A percentile compares a stretch with the other conserved stretches of the same genome.
phyloP scores from a whole-genome alignment of 164 flowering plant species.

The Amborella trichopoda region DNA sequence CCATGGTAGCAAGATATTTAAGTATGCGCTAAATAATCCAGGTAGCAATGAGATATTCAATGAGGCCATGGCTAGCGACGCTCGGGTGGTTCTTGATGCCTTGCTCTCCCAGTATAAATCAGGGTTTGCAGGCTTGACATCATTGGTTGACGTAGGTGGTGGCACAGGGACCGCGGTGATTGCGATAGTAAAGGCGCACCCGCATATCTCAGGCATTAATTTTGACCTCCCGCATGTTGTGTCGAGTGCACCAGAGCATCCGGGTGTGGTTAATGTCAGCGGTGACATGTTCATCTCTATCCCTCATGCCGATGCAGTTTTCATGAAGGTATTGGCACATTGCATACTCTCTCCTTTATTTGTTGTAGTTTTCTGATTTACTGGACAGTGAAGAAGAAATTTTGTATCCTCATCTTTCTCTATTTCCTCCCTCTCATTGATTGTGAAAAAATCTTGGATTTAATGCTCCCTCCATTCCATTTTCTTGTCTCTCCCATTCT shows the following conservation, averaged over 20 bases:
- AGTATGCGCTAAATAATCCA: constrained; percentile 10
- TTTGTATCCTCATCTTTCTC: no score
- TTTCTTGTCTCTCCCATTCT: no score
- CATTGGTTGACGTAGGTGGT: constrained; percentile 20
- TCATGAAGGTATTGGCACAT: constrained; percentile 14
- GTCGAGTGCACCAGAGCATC: constrained; percentile 7
- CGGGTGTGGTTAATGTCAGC: constrained; percentile 1
- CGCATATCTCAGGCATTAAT: constrained; percentile 11
- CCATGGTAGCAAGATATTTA: constrained; percentile 21
- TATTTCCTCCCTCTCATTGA: no score
- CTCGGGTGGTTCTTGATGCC: constrained; percentile 6
- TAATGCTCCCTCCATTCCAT: no score
- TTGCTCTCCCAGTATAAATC: constrained; percentile 6
- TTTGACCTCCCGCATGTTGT: constrained; percentile 19
- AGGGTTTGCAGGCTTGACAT: constrained; percentile 4
- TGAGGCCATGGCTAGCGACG: constrained; percentile 22
- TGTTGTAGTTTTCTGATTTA: no score
- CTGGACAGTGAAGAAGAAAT: no score
- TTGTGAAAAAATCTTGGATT: no score
- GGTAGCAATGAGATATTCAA: constrained; percentile 15
- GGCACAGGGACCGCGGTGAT: constrained; percentile 17
- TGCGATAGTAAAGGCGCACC: constrained; percentile 17
- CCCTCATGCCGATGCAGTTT: constrained; percentile 14
- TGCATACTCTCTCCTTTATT: not conserved
- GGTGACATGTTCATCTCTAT: constrained; percentile 18